Evolutionary conservation across 441 rosid species (phyloP).

Genomic region (Hura crepitans): DNA sequence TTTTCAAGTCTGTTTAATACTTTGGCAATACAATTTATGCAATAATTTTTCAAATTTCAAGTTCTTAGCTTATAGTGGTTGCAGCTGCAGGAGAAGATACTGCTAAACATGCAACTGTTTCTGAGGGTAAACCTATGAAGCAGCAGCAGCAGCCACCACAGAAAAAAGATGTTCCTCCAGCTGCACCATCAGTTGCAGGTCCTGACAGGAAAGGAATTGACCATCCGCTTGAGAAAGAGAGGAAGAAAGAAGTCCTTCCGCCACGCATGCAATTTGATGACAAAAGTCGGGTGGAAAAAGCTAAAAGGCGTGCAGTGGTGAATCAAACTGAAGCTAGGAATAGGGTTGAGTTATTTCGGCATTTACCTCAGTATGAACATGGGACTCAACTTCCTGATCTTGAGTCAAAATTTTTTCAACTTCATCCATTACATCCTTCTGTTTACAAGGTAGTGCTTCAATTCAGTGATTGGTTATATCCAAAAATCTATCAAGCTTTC

Average conservation of each 20-base stretch:
- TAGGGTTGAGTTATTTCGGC: constrained; percentile 83
- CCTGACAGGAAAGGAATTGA: constrained; percentile 60
- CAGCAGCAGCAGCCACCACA: constrained; percentile 49
- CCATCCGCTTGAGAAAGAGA: constrained; percentile 62
- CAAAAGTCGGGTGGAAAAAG: constrained; percentile 73
- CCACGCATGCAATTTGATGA: constrained; percentile 95
- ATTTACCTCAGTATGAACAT: constrained; percentile 83
- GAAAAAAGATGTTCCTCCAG: constrained; percentile 54
- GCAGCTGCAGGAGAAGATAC: constrained; percentile 14
- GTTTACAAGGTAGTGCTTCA: constrained; percentile 64
- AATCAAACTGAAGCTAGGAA: constrained; percentile 79
- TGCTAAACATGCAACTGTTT: constrained; percentile 33
- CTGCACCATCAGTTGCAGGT: constrained; percentile 45
- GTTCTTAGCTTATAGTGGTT: not conserved
- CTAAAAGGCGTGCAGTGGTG: constrained; percentile 79
- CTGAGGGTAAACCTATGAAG: constrained; percentile 45
- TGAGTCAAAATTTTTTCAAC: constrained; percentile 61
- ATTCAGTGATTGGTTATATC: constrained; percentile 4
- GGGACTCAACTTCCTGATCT: constrained; percentile 74
- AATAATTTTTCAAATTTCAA: not conserved
- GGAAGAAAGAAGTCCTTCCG: constrained; percentile 74
- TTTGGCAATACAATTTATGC: not conserved
- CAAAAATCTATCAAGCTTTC: constrained; percentile 14
- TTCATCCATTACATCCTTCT: constrained; percentile 76
- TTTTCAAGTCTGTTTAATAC: not conserved